Conservation (phyloP, 805 yeast species). For the Metschnikowia cerradonensis region DNA sequence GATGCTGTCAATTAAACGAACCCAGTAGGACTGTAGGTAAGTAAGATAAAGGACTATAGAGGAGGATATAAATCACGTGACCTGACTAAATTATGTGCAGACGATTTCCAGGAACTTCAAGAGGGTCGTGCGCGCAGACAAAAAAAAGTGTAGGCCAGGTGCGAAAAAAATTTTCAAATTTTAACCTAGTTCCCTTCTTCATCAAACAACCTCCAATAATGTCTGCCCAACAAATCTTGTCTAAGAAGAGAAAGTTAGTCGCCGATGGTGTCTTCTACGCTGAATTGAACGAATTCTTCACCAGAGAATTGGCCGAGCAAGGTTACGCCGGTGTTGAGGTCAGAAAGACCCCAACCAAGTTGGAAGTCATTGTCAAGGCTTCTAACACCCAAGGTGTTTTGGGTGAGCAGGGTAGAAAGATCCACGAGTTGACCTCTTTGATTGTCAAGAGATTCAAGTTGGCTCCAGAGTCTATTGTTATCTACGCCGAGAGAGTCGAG, state of each 20-base stretch:
- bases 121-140: constrained; percentile 5
- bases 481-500: constrained; percentile 98
- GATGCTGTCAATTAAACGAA: too few species aligned
- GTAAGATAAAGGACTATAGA: too few species aligned
- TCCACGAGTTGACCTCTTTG: constrained; percentile 96
- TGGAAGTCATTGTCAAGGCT: constrained; percentile 98
- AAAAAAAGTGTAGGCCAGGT: constrained; percentile 4
- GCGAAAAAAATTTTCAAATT: constrained; percentile 6
- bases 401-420: constrained; percentile 99
- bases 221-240: constrained; percentile 49
- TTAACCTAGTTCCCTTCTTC: not conserved
- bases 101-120: not conserved
- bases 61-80: not conserved
- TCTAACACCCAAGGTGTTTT: constrained; percentile 97
- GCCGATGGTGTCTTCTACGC: constrained; percentile 99
- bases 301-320: constrained; percentile 99
- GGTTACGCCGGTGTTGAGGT: constrained; percentile 99
- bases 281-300: constrained; percentile 99
- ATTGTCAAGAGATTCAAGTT: constrained; percentile 98
- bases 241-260: constrained; percentile 98
- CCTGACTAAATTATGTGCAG: not conserved
- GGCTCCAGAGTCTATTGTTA: constrained; percentile 86
- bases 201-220: constrained; percentile 16
- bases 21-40: too few species aligned
- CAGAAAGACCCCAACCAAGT: constrained; percentile 96